Evolutionary conservation across 2,329 filamentous ascomycete species (phyloP), one percentile per base, ranked within the genome.

Genomic region (Sclerotinia minor): DNA sequence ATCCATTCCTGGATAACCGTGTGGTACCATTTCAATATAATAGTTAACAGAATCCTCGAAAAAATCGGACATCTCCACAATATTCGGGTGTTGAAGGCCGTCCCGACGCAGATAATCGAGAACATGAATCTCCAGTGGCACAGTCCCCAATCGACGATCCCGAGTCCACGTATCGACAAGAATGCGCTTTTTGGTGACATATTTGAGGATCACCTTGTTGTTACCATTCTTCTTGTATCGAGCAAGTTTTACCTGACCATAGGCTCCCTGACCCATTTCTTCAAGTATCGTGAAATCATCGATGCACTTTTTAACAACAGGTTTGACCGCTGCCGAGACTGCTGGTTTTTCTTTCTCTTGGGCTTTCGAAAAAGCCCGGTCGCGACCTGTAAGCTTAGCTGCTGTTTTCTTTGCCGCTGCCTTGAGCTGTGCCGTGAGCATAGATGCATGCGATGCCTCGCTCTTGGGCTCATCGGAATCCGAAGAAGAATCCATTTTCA

Each of bases 151-250:
- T 66, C 91, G 88, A 57, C 95, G 89, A 79, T 99, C 95, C 68
- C 95, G 88, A 44, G 94, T 98, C 95, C 95, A 99, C 0, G 95
- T 99, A 79, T 99, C 95, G 70, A 99, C 94, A 19, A 99, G 85
- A 78, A 99, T 99, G 55, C 94, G 91, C 69, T 92, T 89, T 80
- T 99, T 99, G 6, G 95, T 98, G 61, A 99, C 95, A 78, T 96
- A 99, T 79, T 99, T 99, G 76, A 99, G 85, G 26, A 99, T 94
- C 71, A 96, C 91, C 79, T 96, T 97, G 77, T 89, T 91, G 64
- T 86, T 82, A 32, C 82, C 87, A 64, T 85, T 87, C 74, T 89
- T 87, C 80, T 94, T 96, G 80, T 95, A 91, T 41, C 94, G 88
- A 64, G 92, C 94, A 59, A 99, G 85, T 78, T 99, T 99, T 68